A percentile compares a stretch with the other conserved stretches of the same genome.
phyloP scores from a whole-genome alignment of 257 asterid species.

The Lantana camara region DNA sequence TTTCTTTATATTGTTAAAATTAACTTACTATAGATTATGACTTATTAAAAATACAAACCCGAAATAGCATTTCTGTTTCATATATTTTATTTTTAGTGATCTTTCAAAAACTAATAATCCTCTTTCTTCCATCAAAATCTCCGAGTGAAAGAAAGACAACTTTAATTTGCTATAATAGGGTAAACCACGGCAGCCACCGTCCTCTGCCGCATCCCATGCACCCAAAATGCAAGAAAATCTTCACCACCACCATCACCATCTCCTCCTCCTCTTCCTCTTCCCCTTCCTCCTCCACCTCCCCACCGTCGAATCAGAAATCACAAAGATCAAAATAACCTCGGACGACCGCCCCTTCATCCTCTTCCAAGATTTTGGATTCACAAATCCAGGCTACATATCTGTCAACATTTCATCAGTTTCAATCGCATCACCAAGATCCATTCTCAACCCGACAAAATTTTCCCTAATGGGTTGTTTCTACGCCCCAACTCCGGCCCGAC shows the following conservation, averaged over 20 bases:
- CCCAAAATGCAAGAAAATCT: constrained; percentile 25
- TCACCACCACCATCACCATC: not conserved
- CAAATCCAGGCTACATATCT: constrained; percentile 35
- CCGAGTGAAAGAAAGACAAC: not conserved
- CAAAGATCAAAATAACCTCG: constrained; percentile 23
- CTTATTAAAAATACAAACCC: not conserved
- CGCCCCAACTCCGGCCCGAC: constrained; percentile 42
- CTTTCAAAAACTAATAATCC: not conserved
- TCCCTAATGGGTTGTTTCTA: constrained; percentile 44
- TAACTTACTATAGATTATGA: not conserved
- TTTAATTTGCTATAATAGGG: too few relatives aligned
- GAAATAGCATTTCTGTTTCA: not conserved
- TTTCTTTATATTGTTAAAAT: not conserved
- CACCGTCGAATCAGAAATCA: constrained; percentile 30
- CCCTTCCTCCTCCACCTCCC: not conserved
- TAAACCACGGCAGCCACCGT: constrained; percentile 10
- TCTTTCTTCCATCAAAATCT: constrained; percentile 1
- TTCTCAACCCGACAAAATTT: constrained; percentile 17
- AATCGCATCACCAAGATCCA: constrained; percentile 13
- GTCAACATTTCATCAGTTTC: constrained; percentile 33
- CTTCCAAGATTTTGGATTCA: constrained; percentile 43
- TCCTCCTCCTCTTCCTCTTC: constrained; percentile 9
- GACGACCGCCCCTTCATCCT: constrained; percentile 40
- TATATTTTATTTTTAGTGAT: constrained; percentile 7
- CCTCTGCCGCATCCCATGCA: constrained; percentile 21